A percentile compares a stretch with the other conserved stretches of the same genome.
These are phyloP conservation scores for Nothophaeocryptopus gaeumannii DNA, from an alignment of 2,329 filamentous ascomycete species.

Conservation along the genomic window DNA sequence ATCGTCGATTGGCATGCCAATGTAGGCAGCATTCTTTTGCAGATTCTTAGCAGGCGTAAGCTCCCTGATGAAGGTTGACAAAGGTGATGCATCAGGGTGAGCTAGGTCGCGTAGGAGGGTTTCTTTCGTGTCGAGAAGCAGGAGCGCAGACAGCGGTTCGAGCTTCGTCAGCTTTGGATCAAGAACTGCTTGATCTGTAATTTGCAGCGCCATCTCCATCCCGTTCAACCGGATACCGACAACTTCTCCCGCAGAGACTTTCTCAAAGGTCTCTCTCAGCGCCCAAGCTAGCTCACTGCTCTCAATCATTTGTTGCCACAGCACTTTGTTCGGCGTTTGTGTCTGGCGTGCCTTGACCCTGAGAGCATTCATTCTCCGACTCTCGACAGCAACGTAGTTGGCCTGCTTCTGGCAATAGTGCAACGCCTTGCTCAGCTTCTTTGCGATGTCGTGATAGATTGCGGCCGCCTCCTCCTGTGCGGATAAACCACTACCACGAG, in stretches of 20 bases:
- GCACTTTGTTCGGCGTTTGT: conserved; percentile 37
- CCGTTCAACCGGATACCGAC: conserved; percentile 61
- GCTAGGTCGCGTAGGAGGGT: conserved; percentile 70
- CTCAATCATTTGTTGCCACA: conserved; percentile 27
- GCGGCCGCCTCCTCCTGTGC: conserved; percentile 66
- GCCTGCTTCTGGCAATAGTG: conserved; percentile 89
- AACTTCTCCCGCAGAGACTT: conserved; percentile 20
- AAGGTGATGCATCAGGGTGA: conserved; percentile 70
- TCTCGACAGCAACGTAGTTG: conserved; percentile 89
- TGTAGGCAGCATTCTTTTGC: conserved; percentile 69
- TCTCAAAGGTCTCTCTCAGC: conserved; percentile 29
- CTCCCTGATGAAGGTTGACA: conserved; percentile 68
- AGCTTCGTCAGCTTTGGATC: conserved; percentile 5
- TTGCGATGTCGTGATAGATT: conserved; percentile 84
- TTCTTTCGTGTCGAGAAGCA: conserved; percentile 80
- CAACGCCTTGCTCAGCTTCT: conserved; percentile 87
- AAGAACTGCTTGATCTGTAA: conserved; percentile 42
- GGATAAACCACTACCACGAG: conserved; percentile 76
- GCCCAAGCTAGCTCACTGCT: conserved; percentile 34
- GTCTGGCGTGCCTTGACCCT: conserved; percentile 76
- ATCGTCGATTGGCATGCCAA: conserved; percentile 72
- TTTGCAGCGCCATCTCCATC: conserved; percentile 62
- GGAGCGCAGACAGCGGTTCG: conserved; percentile 74
- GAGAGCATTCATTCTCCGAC: conserved; percentile 73
- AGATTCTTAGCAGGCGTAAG: conserved; percentile 62